Base-by-base conservation (phyloP, 2,329 filamentous ascomycete genomes). In the Diaporthe capsici region DNA sequence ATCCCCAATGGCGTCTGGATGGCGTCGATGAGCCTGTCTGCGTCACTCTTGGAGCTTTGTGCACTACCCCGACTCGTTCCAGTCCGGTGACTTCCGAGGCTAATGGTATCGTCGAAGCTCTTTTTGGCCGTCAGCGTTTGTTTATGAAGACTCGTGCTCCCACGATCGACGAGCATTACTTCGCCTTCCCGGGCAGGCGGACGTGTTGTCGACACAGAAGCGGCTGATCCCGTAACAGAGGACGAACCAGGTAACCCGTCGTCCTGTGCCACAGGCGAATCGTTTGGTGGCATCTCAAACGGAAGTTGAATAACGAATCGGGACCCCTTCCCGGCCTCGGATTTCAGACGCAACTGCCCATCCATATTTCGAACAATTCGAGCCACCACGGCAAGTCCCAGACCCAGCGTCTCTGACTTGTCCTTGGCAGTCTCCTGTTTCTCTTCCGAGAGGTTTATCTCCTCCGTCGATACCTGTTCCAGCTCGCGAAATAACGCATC, bases 361-460 rank as follows among this genome's bases (percentile, higher is more conserved):
- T 96, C 93, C 94, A 98, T 97, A 80, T 95, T 98, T n/a, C 92
- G 91, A 44, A 98, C 89, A 49, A 95, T 94, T 51, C 95, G 91
- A 22, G 94, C 94, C n/a, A 98, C 95, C 17, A 97, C 88, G 0
- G 95, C 95, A n/a, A 98, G 88, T 0, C 95, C 96, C 13, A 98
- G 88, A 0, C 96, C 96, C 1, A 98, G 84, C 0, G 92, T 92
- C 67, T 85, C 84, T 28, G 85, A 78, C 55, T 76, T 77, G 20
- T 82, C 74, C 71, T 83, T 80, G 3, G 82, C 80, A 25, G 81
- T 75, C 55, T 83, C n/a, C 63, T 81, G 79, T 0, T 82, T 79
- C 22, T 80, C 47, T 9, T 78, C 73, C 47, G 72, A 42, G 55
- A 63, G 25, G 75, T 71, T 49, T 49, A 80, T 31, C 31, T 85